Percentiles rank a stretch among this genome's conserved stretches.
These are phyloP conservation scores for Saccharomyces hybrid DNA, from an alignment of 1,139 yeast species.

Conservation along the genomic window DNA sequence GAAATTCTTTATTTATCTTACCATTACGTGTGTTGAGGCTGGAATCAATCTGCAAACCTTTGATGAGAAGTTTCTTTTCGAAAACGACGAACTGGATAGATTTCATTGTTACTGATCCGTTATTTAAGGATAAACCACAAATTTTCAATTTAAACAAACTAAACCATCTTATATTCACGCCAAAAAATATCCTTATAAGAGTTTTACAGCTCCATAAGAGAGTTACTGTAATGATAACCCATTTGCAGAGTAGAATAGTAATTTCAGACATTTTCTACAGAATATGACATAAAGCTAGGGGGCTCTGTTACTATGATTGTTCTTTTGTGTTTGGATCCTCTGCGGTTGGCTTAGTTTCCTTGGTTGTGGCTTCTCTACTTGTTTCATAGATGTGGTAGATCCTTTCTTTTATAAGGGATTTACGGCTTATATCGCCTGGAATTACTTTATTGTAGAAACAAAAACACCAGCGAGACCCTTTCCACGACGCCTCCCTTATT, in stretches of 20 bases:
- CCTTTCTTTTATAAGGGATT: not conserved
- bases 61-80: not conserved
- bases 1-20: not conserved
- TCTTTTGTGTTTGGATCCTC: not conserved
- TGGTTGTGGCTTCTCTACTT: not conserved
- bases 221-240: not conserved
- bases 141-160: not conserved
- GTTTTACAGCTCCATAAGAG: not conserved
- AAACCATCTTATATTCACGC: not conserved
- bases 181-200: not conserved
- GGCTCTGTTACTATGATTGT: not conserved
- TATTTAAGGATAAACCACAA: not conserved
- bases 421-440: not conserved
- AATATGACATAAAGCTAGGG: not conserved
- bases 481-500: not conserved
- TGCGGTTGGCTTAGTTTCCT: not conserved
- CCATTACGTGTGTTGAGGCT: not conserved
- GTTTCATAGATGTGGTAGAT: not conserved
- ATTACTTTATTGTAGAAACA: not conserved
- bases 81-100: not conserved
- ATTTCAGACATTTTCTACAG: not conserved
- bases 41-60: not conserved
- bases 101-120: not conserved
- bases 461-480: not conserved
- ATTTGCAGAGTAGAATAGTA: not conserved